These are phyloP conservation scores for Phenoliferia sp. DNA, from an alignment of 1,284 basidiomycete genomes.

Conservation along the genomic window DNA sequence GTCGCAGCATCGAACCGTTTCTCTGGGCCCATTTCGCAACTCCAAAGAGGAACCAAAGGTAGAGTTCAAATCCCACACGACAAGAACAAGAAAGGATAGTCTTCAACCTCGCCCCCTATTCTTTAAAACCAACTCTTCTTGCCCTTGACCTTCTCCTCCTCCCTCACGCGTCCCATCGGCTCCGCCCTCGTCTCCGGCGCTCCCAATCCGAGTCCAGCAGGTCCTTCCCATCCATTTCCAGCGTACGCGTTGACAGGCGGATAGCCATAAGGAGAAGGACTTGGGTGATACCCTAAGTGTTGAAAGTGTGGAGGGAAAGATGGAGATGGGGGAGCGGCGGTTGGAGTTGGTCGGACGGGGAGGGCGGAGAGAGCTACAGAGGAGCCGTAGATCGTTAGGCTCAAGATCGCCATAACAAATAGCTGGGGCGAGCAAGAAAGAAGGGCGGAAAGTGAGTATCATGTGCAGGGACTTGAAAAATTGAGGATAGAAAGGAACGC, in stretches of 20 bases:
- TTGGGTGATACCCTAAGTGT: constrained; percentile 4
- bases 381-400: constrained; percentile 29
- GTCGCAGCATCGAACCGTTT: no score
- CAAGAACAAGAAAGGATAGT: not conserved
- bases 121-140: not conserved
- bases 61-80: no score
- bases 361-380: constrained; percentile 24
- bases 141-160: not conserved
- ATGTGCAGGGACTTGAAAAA: no score
- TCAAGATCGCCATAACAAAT: constrained; percentile 24
- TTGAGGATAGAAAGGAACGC: constrained; percentile 38
- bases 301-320: constrained; percentile 3
- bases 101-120: no score
- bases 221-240: not conserved
- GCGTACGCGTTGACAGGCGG: not conserved
- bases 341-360: constrained; percentile 7
- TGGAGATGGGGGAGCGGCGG: not conserved
- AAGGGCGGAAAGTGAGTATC: no score
- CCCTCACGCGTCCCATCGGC: not conserved
- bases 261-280: not conserved
- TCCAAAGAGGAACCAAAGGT: no score
- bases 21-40: no score
- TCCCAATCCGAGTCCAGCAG: not conserved
- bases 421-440: constrained; percentile 8
- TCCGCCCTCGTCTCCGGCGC: not conserved